Percentiles rank a stretch among this genome's conserved stretches.
Evolutionary conservation across 352 stramenopile genomes (phyloP).

Genomic region (Pythium aristosporum): DNA sequence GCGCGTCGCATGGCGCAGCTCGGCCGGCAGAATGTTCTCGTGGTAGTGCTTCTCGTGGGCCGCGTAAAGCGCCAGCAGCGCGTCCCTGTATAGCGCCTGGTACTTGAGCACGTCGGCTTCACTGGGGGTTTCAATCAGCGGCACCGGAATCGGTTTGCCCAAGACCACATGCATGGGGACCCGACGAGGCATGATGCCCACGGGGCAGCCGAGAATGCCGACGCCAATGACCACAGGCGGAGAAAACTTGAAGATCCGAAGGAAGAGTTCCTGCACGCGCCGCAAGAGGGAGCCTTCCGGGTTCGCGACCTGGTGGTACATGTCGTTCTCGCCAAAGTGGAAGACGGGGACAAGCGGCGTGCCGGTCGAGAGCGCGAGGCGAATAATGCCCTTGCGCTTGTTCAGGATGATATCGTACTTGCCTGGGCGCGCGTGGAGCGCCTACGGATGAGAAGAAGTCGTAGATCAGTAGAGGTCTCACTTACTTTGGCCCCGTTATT

Average conservation of each 20-base stretch:
- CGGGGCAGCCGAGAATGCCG: slow-evolving; percentile 30
- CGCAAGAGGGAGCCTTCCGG: slow-evolving; percentile 39
- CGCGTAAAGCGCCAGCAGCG: slow-evolving; percentile 48
- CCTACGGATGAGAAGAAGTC: slow-evolving; percentile 17
- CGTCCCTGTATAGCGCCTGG: slow-evolving; percentile 42
- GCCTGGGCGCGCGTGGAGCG: slow-evolving; percentile 42
- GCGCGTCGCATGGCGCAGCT: slow-evolving; percentile 26
- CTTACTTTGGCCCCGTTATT: not conserved
- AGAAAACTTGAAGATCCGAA: slow-evolving; percentile 44
- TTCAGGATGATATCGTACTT: slow-evolving; percentile 60
- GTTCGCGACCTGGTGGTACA: slow-evolving; percentile 50
- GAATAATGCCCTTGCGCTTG: slow-evolving; percentile 63
- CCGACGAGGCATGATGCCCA: slow-evolving; percentile 36
- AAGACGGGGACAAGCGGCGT: slow-evolving; percentile 66
- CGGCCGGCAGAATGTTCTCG: slow-evolving; percentile 32
- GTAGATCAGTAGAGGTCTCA: not conserved
- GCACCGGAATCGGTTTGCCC: slow-evolving; percentile 41
- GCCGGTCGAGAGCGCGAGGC: slow-evolving; percentile 55
- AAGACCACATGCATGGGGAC: slow-evolving; percentile 41
- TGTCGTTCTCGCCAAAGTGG: slow-evolving; percentile 63
- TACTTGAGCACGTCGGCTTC: slow-evolving; percentile 44
- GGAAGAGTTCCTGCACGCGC: slow-evolving; percentile 34
- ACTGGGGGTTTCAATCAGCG: slow-evolving; percentile 39
- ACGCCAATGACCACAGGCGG: slow-evolving; percentile 36
- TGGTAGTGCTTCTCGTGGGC: slow-evolving; percentile 47